phyloP scores from a whole-genome alignment of 805 yeast genomes.

The Scheffersomyces stipitis region DNA sequence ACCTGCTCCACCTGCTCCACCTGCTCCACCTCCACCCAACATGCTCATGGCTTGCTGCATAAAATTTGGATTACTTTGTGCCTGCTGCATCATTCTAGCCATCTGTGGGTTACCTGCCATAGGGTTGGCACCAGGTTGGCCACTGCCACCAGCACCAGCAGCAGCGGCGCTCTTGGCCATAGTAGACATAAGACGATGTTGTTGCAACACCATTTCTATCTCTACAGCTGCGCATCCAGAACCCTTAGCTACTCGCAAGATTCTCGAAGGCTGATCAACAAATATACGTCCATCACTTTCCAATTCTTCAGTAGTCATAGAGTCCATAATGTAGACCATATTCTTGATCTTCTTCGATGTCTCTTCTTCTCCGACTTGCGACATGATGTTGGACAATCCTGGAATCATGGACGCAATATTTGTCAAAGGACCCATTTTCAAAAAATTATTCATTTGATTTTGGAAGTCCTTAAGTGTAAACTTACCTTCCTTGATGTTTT shows the following conservation, averaged over 20 bases:
- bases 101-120: constrained; percentile 40
- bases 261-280: constrained; percentile 76
- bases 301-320: constrained; percentile 90
- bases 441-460: constrained; percentile 89
- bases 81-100: constrained; percentile 56
- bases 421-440: constrained; percentile 95
- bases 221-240: constrained; percentile 91
- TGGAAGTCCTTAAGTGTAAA: constrained; percentile 90
- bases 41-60: constrained; percentile 65
- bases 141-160: constrained; percentile 38
- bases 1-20: constrained; percentile 36
- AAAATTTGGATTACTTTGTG: constrained; percentile 49
- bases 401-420: constrained; percentile 96
- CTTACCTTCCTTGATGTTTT: constrained; percentile 91
- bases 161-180: constrained; percentile 78
- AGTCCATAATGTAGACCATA: constrained; percentile 90
- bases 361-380: constrained; percentile 89
- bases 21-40: constrained; percentile 57
- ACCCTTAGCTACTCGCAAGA: constrained; percentile 89
- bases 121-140: constrained; percentile 13
- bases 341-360: constrained; percentile 78
- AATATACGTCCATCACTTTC: constrained; percentile 87
- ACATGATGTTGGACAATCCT: constrained; percentile 80
- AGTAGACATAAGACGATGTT: constrained; percentile 89
- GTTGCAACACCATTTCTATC: constrained; percentile 87